A percentile compares a stretch with the other conserved stretches of the same genome.
Evolutionary conservation across 140 eudicot species (phyloP).

Genomic region (Senecio squalidus): DNA sequence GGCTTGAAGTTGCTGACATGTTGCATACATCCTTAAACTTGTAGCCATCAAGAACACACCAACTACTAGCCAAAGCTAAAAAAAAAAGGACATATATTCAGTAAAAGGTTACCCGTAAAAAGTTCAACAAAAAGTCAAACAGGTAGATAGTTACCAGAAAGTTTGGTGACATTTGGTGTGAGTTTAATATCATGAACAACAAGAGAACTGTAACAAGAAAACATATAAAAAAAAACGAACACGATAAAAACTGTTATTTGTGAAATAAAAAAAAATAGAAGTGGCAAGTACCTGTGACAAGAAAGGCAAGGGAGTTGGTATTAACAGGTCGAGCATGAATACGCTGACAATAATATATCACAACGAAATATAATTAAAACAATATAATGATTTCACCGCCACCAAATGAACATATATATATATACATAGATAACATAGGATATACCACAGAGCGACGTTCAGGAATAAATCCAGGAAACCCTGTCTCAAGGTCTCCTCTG

Average conservation of each 20-base stretch:
- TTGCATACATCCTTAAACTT: slow-evolving; percentile 86
- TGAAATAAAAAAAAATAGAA: background rate
- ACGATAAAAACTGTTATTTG: background rate
- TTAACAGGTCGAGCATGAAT: slow-evolving; percentile 87
- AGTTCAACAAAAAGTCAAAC: background rate
- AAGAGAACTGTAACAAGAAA: slow-evolving; percentile 65
- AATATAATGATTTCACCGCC: too few species aligned
- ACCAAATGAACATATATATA: background rate
- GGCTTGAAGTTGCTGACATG: slow-evolving; percentile 95
- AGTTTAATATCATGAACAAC: slow-evolving; percentile 85
- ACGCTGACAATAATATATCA: slow-evolving; percentile 53
- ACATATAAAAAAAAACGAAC: slow-evolving; percentile 20
- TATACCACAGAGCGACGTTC: slow-evolving; percentile 80
- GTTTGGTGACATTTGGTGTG: slow-evolving; percentile 94
- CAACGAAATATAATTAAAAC: slow-evolving; percentile 6
- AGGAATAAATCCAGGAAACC: slow-evolving; percentile 71
- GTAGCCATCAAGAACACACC: slow-evolving; percentile 90
- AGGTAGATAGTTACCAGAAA: slow-evolving; percentile 74
- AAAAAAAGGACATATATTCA: background rate
- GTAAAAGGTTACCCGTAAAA: too few species aligned
- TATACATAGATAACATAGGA: background rate
- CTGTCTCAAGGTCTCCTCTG: slow-evolving; percentile 75
- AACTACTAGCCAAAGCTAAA: slow-evolving; percentile 90
- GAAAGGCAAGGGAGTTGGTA: slow-evolving; percentile 86
- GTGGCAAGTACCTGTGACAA: slow-evolving; percentile 64